Evolutionary conservation across 1,284 basidiomycete genomes (phyloP).

Genomic region (Tylopilus orsonianus): DNA sequence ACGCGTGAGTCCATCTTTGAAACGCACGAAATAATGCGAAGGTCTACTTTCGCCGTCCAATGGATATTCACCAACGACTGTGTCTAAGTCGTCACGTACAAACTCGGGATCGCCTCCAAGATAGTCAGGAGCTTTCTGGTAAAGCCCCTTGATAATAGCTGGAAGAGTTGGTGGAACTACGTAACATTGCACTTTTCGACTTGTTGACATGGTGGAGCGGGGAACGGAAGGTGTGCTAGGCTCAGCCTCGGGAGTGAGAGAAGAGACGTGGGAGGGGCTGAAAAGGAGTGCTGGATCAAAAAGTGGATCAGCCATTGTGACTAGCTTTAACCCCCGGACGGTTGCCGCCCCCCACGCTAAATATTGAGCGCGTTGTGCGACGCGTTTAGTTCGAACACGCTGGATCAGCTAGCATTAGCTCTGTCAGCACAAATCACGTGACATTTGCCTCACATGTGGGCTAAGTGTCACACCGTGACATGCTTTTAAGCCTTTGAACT

Average conservation of each 20-base stretch:
- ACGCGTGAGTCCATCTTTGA: constrained; percentile 54
- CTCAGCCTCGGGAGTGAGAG: constrained; percentile 19
- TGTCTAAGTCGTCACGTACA: constrained; percentile 38
- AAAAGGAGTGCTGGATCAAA: constrained; percentile 22
- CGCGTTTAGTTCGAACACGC: constrained; percentile 9
- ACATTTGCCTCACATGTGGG: not conserved
- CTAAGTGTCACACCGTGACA: no score
- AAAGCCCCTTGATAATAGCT: constrained; percentile 40
- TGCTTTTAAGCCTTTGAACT: no score
- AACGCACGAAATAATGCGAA: constrained; percentile 61
- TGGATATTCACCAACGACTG: constrained; percentile 59
- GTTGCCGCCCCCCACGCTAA: not conserved
- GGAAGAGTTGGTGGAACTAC: constrained; percentile 35
- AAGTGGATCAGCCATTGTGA: constrained; percentile 18
- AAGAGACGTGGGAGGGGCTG: constrained; percentile 14
- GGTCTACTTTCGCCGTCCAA: constrained; percentile 30
- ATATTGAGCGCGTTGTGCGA: constrained; percentile 10
- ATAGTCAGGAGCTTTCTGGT: constrained; percentile 38
- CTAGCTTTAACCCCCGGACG: not conserved
- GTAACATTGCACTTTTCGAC: constrained; percentile 19
- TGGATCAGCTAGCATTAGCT: not conserved
- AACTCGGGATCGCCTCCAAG: constrained; percentile 36
- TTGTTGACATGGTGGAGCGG: constrained; percentile 15
- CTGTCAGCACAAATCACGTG: constrained; percentile 23
- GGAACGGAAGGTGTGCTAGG: constrained; percentile 4